phyloP scores from a whole-genome alignment of 2,329 filamentous ascomycete genomes.

The Colletotrichum neosansevieriae region DNA sequence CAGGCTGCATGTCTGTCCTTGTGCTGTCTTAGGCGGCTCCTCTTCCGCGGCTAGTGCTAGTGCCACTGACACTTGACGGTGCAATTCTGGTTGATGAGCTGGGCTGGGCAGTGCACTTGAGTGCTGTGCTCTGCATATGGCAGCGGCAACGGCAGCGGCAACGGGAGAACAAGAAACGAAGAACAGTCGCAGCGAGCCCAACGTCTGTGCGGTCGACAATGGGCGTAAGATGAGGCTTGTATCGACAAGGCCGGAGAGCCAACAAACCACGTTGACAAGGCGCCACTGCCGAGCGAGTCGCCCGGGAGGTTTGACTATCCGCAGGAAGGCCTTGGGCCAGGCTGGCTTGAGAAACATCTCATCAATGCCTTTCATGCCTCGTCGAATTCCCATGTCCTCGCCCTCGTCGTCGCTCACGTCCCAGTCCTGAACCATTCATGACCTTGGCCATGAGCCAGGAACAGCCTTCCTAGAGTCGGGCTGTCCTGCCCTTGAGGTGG shows the following conservation, averaged over 20 bases:
- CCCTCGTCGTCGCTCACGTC: not conserved
- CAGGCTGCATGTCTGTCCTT: constrained; percentile 36
- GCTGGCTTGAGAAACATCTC: constrained; percentile 30
- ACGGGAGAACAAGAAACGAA: constrained; percentile 28
- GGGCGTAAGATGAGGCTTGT: constrained; percentile 46
- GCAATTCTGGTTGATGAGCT: constrained; percentile 11
- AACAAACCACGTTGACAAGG: constrained; percentile 40
- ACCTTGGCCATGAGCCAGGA: constrained; percentile 15
- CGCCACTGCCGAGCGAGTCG: constrained; percentile 39
- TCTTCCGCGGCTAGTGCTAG: constrained; percentile 37
- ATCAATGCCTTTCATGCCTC: constrained; percentile 38
- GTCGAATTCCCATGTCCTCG: constrained; percentile 6
- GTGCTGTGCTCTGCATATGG: constrained; percentile 36
- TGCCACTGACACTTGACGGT: constrained; percentile 20
- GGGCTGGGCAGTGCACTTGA: not conserved
- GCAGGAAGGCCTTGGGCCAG: constrained; percentile 18
- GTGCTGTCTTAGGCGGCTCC: constrained; percentile 36
- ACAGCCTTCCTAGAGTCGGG: constrained; percentile 12
- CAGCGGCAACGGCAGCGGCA: constrained; percentile 35
- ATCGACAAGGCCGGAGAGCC: constrained; percentile 41
- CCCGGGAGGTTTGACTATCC: constrained; percentile 24
- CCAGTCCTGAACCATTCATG: constrained; percentile 8
- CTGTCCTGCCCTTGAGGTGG: constrained; percentile 27
- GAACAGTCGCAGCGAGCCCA: constrained; percentile 31
- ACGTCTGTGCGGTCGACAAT: constrained; percentile 43